Percentiles rank a stretch among this genome's conserved stretches.
phyloP scores from a whole-genome alignment of 106 monocot genomes.

The Ottelia alismoides region DNA sequence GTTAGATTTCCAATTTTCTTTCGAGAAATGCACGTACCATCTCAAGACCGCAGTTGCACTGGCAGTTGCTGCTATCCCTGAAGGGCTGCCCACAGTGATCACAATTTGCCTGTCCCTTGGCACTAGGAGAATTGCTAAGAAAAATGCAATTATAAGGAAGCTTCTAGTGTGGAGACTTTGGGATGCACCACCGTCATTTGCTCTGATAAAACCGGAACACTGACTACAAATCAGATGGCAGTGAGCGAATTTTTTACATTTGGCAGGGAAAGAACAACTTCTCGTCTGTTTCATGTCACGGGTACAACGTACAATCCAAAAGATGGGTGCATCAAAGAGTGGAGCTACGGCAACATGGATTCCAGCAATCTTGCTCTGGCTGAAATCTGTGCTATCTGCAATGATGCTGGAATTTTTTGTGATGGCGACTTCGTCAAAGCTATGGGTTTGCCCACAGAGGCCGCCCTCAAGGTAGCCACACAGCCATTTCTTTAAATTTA shows the following conservation, averaged over 20 bases:
- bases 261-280: constrained; percentile 18
- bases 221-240: constrained; percentile 86
- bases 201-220: constrained; percentile 80
- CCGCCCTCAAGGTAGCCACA: constrained; percentile 58
- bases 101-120: constrained; percentile 72
- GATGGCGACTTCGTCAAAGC: constrained; percentile 38
- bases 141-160: constrained; percentile 71
- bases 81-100: constrained; percentile 80
- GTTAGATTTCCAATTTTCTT: constrained; percentile 47
- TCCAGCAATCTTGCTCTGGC: constrained; percentile 39
- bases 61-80: constrained; percentile 80
- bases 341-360: constrained; percentile 45
- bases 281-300: constrained; percentile 42
- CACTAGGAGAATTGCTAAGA: constrained; percentile 76
- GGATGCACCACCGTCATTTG: constrained; percentile 88
- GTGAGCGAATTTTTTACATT: constrained; percentile 68
- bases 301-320: constrained; percentile 69
- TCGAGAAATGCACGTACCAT: constrained; percentile 85
- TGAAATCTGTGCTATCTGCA: constrained; percentile 68
- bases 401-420: constrained; percentile 59
- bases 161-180: constrained; percentile 79
- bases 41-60: constrained; percentile 78
- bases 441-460: constrained; percentile 68
- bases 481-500: too few species aligned
- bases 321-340: constrained; percentile 57